phyloP scores from a whole-genome alignment of 1,284 basidiomycete species.

The Apiotrichum domesticum region DNA sequence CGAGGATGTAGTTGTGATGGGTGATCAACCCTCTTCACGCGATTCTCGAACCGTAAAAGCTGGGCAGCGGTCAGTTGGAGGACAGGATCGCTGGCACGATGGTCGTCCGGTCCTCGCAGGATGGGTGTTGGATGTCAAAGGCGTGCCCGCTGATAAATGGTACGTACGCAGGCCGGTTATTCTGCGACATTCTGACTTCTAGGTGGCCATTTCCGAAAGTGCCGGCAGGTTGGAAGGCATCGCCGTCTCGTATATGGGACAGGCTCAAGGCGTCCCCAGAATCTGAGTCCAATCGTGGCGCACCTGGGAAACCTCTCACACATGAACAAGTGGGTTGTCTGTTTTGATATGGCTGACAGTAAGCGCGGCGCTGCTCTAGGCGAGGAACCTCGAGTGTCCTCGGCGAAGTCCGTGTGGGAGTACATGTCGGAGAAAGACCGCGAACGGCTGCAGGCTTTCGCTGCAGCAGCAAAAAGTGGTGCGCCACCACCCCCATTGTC shows the following conservation, averaged over 20 bases:
- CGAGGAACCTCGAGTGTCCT: constrained; percentile 59
- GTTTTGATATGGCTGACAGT: constrained; percentile 4
- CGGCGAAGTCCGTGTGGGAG: constrained; percentile 70
- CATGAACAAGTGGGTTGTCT: constrained; percentile 36
- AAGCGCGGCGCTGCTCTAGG: constrained; percentile 78
- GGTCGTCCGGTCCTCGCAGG: constrained; percentile 67
- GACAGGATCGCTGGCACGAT: constrained; percentile 57
- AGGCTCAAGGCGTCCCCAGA: constrained; percentile 52
- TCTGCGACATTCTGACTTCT: constrained; percentile 6
- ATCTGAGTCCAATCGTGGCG: constrained; percentile 20
- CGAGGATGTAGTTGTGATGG: constrained; percentile 53
- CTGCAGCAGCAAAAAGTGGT: constrained; percentile 34
- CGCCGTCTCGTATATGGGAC: constrained; percentile 74
- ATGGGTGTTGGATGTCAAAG: constrained; percentile 64
- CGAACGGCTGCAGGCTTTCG: constrained; percentile 69
- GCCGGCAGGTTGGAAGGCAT: constrained; percentile 75
- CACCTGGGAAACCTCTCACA: constrained; percentile 30
- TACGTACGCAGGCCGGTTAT: constrained; percentile 44
- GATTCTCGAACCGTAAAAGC: background rate
- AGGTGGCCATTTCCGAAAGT: constrained; percentile 77
- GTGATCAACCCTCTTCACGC: constrained; percentile 1
- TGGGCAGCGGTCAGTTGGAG: background rate
- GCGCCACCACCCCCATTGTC: constrained; percentile 19
- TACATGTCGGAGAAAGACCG: constrained; percentile 85
- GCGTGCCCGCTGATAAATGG: constrained; percentile 68